Evolutionary conservation across 495 filamentous ascomycete genomes (phyloP).

Genomic region (Neurospora discreta): DNA sequence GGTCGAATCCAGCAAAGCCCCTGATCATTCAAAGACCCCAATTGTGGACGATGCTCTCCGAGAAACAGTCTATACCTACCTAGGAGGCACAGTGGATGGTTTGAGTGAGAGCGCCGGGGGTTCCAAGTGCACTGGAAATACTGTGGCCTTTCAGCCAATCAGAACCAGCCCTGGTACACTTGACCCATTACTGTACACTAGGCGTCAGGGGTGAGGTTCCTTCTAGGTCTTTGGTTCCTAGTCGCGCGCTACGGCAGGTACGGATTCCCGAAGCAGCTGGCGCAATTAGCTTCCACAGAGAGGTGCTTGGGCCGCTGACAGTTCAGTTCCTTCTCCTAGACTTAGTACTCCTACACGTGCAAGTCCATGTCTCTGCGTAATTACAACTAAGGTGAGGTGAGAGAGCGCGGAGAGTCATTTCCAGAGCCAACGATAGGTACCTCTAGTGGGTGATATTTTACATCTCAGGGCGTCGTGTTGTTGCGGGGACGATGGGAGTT

Average conservation of each 20-base stretch:
- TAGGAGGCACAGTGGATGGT: not conserved
- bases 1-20: not conserved
- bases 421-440: not conserved
- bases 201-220: not conserved
- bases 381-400: not conserved
- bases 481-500: not conserved
- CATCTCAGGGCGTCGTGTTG: not conserved
- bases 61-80: not conserved
- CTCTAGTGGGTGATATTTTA: not conserved
- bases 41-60: not conserved
- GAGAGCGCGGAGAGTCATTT: not conserved
- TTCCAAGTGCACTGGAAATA: not conserved
- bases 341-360: not conserved
- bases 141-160: not conserved
- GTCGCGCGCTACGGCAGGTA: slow-evolving; percentile 27
- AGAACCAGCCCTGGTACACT: not conserved
- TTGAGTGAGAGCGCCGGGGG: not conserved
- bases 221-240: slow-evolving; percentile 4
- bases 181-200: not conserved
- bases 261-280: slow-evolving; percentile 1
- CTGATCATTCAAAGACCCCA: not conserved
- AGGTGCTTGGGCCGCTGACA: not conserved
- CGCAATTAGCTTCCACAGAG: not conserved
- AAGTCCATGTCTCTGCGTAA: not conserved
- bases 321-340: not conserved